Conservation (phyloP, 176 grass and related monocot species). For the Avena insularis region DNA sequence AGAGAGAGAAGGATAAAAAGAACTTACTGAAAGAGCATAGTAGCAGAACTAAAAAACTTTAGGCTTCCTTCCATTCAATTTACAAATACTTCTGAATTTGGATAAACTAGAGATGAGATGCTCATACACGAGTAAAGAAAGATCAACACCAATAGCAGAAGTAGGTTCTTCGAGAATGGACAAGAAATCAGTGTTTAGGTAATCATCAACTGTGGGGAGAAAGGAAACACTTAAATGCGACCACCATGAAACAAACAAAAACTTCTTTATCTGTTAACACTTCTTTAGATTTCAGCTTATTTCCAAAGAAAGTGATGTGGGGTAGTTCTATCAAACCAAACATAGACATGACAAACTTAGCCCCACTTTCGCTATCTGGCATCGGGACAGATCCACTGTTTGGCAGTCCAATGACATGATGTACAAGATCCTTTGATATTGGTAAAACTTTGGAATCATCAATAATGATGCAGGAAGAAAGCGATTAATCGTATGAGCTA, state of each 20-base stretch:
- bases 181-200: neutral
- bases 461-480: neutral
- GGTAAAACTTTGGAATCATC: neutral
- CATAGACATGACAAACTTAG: neutral
- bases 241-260: neutral
- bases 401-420: neutral
- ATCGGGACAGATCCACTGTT: neutral
- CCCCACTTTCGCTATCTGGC: neutral
- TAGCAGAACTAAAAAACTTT: neutral
- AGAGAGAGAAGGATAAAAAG: no score
- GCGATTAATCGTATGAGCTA: neutral
- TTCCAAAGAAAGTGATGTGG: neutral
- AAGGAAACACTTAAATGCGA: neutral
- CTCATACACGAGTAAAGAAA: neutral
- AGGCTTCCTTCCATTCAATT: neutral
- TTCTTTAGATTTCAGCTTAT: neutral
- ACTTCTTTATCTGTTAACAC: neutral
- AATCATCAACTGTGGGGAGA: neutral
- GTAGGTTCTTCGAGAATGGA: neutral
- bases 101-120: neutral
- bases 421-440: neutral
- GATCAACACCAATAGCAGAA: neutral
- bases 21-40: neutral
- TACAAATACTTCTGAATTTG: neutral
- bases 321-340: neutral